These are phyloP conservation scores for Ophiostoma himal-ulmi DNA, from an alignment of 2,329 filamentous ascomycete genomes.

Conservation along the genomic window DNA sequence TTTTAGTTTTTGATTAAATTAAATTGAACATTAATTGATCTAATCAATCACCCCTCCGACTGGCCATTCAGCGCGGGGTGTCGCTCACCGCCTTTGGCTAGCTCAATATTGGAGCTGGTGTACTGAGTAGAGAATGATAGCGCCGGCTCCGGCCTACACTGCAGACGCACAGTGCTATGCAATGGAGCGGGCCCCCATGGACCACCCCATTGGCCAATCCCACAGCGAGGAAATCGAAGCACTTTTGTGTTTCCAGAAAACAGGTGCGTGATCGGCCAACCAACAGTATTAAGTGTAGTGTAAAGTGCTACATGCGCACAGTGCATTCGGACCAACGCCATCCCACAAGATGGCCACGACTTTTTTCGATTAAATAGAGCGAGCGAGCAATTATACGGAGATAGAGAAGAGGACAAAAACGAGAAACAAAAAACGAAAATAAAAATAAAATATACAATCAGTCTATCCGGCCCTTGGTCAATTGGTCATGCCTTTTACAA, in stretches of 20 bases:
- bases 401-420: not conserved
- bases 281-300: not conserved
- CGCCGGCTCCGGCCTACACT: conserved; percentile 6
- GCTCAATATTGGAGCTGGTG: not conserved
- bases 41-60: not conserved
- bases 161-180: not conserved
- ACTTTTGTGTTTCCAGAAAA: not conserved
- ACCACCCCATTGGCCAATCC: not conserved
- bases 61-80: conserved; percentile 18
- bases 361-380: not conserved
- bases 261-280: not conserved
- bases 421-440: not conserved
- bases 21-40: not conserved
- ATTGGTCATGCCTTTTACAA: not conserved
- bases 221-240: not conserved
- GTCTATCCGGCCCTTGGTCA: not conserved
- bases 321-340: not conserved
- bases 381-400: not conserved
- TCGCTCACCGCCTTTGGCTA: conserved; percentile 21
- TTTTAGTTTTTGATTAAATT: conserved; percentile 13
- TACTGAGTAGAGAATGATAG: not conserved
- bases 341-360: not conserved
- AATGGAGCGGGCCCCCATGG: no score
- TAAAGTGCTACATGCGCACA: not conserved
- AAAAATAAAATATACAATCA: not conserved